Evolutionary conservation across 768 basidiomycete species (phyloP), one percentile per base, ranked within the genome.

Genomic region (Termitomyces sp.): DNA sequence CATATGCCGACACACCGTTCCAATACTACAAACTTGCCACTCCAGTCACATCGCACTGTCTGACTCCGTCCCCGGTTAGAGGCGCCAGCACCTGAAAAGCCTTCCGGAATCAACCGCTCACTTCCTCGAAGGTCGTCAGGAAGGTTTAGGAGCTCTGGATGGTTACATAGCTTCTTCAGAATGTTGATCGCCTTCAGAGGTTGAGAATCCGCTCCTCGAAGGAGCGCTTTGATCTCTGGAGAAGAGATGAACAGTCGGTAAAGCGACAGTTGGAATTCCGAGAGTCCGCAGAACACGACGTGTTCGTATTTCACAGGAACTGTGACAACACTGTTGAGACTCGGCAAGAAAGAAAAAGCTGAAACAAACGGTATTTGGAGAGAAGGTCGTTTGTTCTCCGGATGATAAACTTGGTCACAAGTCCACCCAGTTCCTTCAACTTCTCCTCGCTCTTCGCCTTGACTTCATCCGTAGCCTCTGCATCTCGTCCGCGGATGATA

Each of bases 281-380:
- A 93, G 4, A 91, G 80, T 43, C 83, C 80, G 69, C 94, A 98
- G 72, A 97, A 98, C 0, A 98, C 94, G 60, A 98, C 90, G 59
- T 98, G 94, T 70, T 98, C 97, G 74, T 98, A 98, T 71, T 99
- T 99, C 74, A 99, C 93, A 9, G 97, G 97, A 30, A 99, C 96
- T 98, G 65, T 2, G 53, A 56, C 30, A 28, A 45, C 61, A 58
- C 63, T 45, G 16, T 46, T 58, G 12, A 40, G 45, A 12, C 4
- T 6, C 13, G 14, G 14, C n/a, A n/a, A n/a, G n/a, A n/a, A n/a
- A n/a, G 20, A 55, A 28, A n/a, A 45, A 10, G 26, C 53, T 16
- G 20, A 12, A 16, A 83, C 92, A 63, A 60, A 95, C 94, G 72
- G 66, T 98, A 98, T 76, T 98, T 98, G 13, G 94, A 95, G 43